A percentile compares a stretch with the other conserved stretches of the same genome.
Evolutionary conservation across 23 red algal species (phyloP).

Genomic region (Pyropia yezoensis): DNA sequence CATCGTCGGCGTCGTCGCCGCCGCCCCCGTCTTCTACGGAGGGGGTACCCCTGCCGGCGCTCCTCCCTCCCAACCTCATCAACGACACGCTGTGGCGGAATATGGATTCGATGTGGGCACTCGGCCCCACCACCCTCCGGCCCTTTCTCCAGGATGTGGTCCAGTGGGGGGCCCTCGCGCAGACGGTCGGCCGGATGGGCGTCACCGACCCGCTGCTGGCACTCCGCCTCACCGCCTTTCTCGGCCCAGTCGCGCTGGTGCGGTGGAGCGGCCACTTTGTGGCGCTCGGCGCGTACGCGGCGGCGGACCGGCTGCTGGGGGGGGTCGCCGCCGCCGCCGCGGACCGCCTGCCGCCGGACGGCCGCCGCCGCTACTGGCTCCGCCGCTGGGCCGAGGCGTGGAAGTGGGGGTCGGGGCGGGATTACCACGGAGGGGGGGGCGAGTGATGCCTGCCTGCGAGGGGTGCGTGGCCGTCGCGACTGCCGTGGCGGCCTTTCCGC

Average conservation of each 20-base stretch:
- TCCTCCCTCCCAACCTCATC: conserved; percentile 2
- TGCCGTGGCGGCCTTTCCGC: too few relatives aligned
- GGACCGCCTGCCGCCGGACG: too few relatives aligned
- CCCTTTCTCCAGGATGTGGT: conserved; percentile 88
- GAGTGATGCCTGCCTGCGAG: too few relatives aligned
- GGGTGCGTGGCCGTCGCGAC: too few relatives aligned
- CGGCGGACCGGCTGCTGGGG: conserved; percentile 9
- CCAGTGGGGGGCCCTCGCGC: conserved; percentile 43
- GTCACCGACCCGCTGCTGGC: conserved; percentile 29
- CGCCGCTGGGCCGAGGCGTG: too few relatives aligned
- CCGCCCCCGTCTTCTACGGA: too few relatives aligned
- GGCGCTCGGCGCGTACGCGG: conserved; percentile 36
- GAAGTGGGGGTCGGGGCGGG: too few relatives aligned
- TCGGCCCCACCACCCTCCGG: conserved; percentile 38
- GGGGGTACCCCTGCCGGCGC: too few relatives aligned
- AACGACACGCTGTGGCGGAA: conserved; percentile 42
- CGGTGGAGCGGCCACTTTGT: conserved; percentile 42
- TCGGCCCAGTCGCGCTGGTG: conserved; percentile 33
- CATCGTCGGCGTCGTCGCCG: too few relatives aligned
- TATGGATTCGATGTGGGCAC: conserved; percentile 48
- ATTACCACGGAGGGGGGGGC: too few relatives aligned
- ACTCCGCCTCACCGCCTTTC: conserved; percentile 23
- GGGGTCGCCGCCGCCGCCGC: not conserved
- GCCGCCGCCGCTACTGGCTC: too few relatives aligned
- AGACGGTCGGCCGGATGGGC: conserved; percentile 42